Conservation (phyloP, 257 asterid species). For the Solanum lignicaule region DNA sequence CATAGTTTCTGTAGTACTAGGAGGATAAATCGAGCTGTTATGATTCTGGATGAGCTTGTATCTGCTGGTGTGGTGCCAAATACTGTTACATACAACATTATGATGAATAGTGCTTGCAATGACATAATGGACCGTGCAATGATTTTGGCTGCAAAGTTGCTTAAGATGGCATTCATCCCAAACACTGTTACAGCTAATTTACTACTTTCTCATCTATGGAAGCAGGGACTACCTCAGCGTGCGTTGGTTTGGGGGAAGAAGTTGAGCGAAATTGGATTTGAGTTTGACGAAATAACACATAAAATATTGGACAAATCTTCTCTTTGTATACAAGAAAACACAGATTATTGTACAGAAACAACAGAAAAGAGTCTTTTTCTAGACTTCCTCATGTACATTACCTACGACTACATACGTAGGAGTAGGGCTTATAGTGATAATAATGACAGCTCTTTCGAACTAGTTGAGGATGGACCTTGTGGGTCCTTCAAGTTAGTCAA, state of each 20-base stretch:
- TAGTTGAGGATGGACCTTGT: slow-evolving; percentile 20
- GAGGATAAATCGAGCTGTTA: slow-evolving; percentile 57
- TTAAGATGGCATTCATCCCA: slow-evolving; percentile 81
- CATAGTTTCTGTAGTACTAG: slow-evolving; percentile 63
- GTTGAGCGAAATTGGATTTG: slow-evolving; percentile 60
- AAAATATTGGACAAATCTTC: slow-evolving; percentile 56
- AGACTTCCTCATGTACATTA: slow-evolving; percentile 83
- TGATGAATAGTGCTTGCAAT: slow-evolving; percentile 59
- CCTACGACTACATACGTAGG: slow-evolving; percentile 54
- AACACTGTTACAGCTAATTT: slow-evolving; percentile 63
- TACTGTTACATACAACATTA: slow-evolving; percentile 77
- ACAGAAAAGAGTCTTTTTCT: slow-evolving; percentile 65
- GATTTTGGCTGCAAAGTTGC: slow-evolving; percentile 77
- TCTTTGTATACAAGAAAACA: slow-evolving; percentile 36
- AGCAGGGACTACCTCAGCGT: slow-evolving; percentile 79
- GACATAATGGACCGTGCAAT: slow-evolving; percentile 80
- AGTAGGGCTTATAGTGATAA: slow-evolving; percentile 18
- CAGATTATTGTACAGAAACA: slow-evolving; percentile 28
- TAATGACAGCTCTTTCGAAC: slow-evolving; percentile 15
- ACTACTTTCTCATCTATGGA: slow-evolving; percentile 65
- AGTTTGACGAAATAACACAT: slow-evolving; percentile 72
- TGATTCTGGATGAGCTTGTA: slow-evolving; percentile 61
- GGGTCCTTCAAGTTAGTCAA: slow-evolving; percentile 20
- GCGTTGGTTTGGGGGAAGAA: slow-evolving; percentile 75
- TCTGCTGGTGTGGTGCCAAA: slow-evolving; percentile 75